These are phyloP conservation scores for Mortierella antarctica DNA, from an alignment of 192 early-diverging fungal species.

Conservation along the genomic window DNA sequence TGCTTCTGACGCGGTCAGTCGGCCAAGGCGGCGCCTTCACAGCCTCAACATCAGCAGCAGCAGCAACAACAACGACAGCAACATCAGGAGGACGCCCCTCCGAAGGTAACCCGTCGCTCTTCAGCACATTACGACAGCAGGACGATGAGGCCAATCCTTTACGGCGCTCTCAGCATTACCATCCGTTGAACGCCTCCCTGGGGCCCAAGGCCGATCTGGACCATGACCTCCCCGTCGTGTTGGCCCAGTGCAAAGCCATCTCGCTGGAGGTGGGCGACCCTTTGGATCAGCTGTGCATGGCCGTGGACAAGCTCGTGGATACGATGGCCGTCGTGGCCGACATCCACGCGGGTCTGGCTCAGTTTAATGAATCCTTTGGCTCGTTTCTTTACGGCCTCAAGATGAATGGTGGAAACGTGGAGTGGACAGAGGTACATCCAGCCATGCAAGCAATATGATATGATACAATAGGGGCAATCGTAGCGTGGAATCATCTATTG, in stretches of 20 bases:
- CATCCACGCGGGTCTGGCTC: conserved; percentile 41
- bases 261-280: conserved; percentile 21
- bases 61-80: background rate
- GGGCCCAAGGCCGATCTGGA: background rate
- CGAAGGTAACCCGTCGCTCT: conserved; percentile 3
- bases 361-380: conserved; percentile 52
- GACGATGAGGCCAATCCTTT: conserved; percentile 13
- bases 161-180: conserved; percentile 32
- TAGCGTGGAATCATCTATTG: background rate
- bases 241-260: conserved; percentile 26
- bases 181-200: background rate
- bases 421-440: conserved; percentile 44
- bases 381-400: conserved; percentile 48
- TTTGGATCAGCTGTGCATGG: conserved; percentile 18
- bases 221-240: background rate
- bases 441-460: background rate
- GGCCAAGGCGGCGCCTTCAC: conserved; percentile 13
- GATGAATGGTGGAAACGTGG: conserved; percentile 33
- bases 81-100: no score
- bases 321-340: conserved; percentile 42
- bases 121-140: conserved; percentile 16
- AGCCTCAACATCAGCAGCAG: background rate
- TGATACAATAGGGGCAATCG: background rate
- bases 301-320: conserved; percentile 40
- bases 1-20: conserved; percentile 33